Conservation (phyloP, 1,284 basidiomycete species). For the Papiliotrema terrestris region DNA sequence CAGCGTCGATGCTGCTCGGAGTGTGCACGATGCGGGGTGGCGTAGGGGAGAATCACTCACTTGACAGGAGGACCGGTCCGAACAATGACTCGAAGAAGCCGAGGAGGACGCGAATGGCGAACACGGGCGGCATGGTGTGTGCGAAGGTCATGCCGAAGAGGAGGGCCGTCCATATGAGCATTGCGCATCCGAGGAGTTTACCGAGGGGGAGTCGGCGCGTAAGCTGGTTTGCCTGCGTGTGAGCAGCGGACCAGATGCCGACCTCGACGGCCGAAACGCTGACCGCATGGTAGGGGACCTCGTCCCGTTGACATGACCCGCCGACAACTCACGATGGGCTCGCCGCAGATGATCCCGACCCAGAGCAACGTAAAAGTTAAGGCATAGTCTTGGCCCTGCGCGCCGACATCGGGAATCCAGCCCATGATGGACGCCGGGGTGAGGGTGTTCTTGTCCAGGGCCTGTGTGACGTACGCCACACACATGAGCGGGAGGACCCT, state of each 20-base stretch:
- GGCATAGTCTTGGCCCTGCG: constrained; percentile 34
- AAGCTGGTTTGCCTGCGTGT: constrained; percentile 27
- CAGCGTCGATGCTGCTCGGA: neutral
- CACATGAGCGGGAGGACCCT: constrained; percentile 34
- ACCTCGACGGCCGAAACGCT: too few species aligned
- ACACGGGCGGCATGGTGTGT: constrained; percentile 60
- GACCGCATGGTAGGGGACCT: too few species aligned
- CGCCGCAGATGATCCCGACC: constrained; percentile 30
- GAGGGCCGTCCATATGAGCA: constrained; percentile 26
- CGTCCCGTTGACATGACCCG: too few species aligned
- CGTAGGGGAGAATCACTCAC: neutral
- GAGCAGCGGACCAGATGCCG: neutral
- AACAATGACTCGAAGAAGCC: constrained; percentile 35
- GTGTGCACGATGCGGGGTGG: neutral
- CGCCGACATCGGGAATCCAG: constrained; percentile 29
- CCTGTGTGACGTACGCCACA: constrained; percentile 31
- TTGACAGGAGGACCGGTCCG: constrained; percentile 23
- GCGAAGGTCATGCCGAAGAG: constrained; percentile 70
- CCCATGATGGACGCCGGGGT: constrained; percentile 35
- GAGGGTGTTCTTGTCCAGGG: constrained; percentile 20
- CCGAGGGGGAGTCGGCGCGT: constrained; percentile 28
- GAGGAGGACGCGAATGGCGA: constrained; percentile 23
- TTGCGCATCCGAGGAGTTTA: constrained; percentile 24
- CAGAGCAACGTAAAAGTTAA: constrained; percentile 29
- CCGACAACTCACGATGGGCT: constrained; percentile 23